phyloP scores from a whole-genome alignment of 192 early-diverging fungal species.

The Linderina pennispora region DNA sequence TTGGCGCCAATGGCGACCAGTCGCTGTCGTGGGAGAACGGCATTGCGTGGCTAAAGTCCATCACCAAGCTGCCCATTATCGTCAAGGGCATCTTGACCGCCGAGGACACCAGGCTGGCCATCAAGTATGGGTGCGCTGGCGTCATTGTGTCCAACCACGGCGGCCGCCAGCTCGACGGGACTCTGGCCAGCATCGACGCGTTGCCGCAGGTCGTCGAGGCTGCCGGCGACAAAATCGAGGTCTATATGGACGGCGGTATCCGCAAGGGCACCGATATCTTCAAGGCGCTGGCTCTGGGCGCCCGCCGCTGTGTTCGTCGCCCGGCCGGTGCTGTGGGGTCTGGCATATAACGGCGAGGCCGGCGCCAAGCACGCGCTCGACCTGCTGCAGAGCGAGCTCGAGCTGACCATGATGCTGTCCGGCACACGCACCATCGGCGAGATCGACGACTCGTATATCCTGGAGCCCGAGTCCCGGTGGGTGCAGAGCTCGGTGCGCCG shows the following conservation, averaged over 20 bases:
- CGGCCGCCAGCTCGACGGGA: conserved; percentile 89
- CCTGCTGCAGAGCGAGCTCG: conserved; percentile 80
- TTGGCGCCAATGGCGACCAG: conserved; percentile 58
- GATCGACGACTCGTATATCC: conserved; percentile 53
- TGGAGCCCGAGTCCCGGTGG: conserved; percentile 37
- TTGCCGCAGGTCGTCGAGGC: conserved; percentile 82
- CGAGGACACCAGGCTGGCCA: conserved; percentile 86
- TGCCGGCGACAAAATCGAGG: conserved; percentile 63
- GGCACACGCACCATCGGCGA: conserved; percentile 62
- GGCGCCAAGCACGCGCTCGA: conserved; percentile 75
- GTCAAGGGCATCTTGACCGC: conserved; percentile 90
- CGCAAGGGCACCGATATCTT: conserved; percentile 88
- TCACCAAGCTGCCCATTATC: conserved; percentile 80
- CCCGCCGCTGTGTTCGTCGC: conserved; percentile 66
- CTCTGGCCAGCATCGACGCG: conserved; percentile 75
- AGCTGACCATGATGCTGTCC: conserved; percentile 71
- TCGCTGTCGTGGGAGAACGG: conserved; percentile 78
- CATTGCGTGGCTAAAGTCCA: conserved; percentile 77
- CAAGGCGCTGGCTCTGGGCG: conserved; percentile 94
- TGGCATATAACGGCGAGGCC: conserved; percentile 81
- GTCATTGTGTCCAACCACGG: conserved; percentile 96
- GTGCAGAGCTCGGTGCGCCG: neutral
- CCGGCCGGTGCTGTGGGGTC: conserved; percentile 64
- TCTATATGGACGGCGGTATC: conserved; percentile 93
- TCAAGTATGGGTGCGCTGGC: conserved; percentile 68